Conservation (phyloP, 2,329 filamentous ascomycete genomes). For the Fusarium setosum region DNA sequence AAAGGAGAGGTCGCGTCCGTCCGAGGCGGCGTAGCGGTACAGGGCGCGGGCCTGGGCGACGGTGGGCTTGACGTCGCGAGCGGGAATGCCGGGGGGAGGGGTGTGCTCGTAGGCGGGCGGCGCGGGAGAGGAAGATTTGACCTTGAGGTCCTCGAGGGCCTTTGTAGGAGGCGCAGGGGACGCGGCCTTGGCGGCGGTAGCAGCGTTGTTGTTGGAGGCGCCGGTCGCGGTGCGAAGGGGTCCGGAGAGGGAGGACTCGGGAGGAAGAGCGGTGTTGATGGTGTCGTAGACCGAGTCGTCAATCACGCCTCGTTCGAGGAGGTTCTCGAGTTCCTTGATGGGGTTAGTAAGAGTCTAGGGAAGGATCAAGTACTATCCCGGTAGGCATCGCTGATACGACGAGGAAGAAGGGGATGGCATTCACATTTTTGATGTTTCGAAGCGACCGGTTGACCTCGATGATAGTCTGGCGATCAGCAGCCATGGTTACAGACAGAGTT, state of each 20-base stretch:
- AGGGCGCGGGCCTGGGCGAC: constrained; percentile 82
- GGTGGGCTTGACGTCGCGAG: constrained; percentile 62
- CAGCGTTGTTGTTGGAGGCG: constrained; percentile 45
- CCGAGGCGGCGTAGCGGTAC: constrained; percentile 83
- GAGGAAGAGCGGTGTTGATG: constrained; percentile 80
- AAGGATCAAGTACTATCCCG: background rate
- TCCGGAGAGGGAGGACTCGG: constrained; percentile 71
- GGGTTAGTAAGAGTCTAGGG: constrained; percentile 13
- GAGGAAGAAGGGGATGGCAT: background rate
- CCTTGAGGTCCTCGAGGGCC: constrained; percentile 56
- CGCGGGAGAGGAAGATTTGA: constrained; percentile 49
- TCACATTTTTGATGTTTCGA: constrained; percentile 86
- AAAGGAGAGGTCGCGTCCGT: constrained; percentile 84
- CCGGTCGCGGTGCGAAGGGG: constrained; percentile 55
- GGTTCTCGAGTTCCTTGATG: constrained; percentile 85
- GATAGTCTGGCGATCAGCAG: constrained; percentile 66
- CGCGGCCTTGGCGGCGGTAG: constrained; percentile 45
- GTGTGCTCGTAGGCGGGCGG: constrained; percentile 66
- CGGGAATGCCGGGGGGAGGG: constrained; percentile 54
- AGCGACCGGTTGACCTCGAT: constrained; percentile 86
- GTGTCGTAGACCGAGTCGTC: constrained; percentile 78
- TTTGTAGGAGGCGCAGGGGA: constrained; percentile 49
- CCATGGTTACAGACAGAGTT: constrained; percentile 50
- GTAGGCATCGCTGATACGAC: background rate
- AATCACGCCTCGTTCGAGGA: constrained; percentile 86